These are phyloP conservation scores for Cordia subcordata DNA, from an alignment of 257 asterid species.

Conservation along the genomic window DNA sequence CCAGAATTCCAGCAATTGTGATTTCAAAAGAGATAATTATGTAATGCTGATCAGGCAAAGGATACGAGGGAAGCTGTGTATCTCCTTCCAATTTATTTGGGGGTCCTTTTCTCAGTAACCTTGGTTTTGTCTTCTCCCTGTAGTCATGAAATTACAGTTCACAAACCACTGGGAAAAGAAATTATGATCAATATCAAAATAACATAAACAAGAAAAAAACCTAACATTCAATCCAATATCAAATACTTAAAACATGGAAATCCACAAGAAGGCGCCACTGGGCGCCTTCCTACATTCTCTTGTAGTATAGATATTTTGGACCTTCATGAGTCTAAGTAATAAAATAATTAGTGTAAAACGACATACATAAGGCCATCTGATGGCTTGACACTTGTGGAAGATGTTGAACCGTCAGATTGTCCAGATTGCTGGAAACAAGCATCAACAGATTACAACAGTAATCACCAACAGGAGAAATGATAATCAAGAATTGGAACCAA, in stretches of 20 bases:
- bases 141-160: constrained; percentile 17
- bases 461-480: constrained; percentile 8
- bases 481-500: constrained; percentile 1
- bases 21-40: neutral
- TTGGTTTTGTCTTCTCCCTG: constrained; percentile 29
- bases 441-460: constrained; percentile 10
- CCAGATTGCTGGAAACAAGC: constrained; percentile 30
- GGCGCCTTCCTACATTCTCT: neutral
- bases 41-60: neutral
- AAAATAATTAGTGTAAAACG: neutral
- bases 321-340: neutral
- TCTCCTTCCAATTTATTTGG: constrained; percentile 26
- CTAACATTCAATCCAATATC: too few relatives aligned
- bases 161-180: constrained; percentile 8
- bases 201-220: neutral
- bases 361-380: constrained; percentile 29
- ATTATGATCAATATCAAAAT: constrained; percentile 3
- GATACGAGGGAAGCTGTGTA: constrained; percentile 31
- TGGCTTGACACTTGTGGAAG: constrained; percentile 19
- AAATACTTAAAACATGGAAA: neutral
- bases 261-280: neutral
- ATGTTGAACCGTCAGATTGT: constrained; percentile 15
- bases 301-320: neutral
- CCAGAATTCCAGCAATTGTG: neutral
- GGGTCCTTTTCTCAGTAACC: constrained; percentile 29